Conservation (phyloP, 352 stramenopile genomes). For the Phytopythium delawarense region DNA sequence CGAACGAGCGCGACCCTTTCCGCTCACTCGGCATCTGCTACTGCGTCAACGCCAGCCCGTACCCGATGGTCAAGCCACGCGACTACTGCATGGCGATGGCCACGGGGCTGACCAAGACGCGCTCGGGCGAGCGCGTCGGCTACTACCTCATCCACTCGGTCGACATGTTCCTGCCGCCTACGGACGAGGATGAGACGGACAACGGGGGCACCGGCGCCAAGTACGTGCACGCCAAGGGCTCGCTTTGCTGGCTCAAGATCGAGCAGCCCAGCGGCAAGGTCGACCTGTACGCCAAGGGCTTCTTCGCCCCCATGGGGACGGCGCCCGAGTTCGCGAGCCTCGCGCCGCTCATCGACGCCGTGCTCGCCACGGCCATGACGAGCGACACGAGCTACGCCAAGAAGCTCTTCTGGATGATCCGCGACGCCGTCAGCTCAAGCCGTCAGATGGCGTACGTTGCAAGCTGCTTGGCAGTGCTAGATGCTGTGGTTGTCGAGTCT, state of each 20-base stretch:
- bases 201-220: background rate
- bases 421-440: constrained; percentile 14
- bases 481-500: background rate
- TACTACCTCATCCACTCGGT: constrained; percentile 53
- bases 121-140: constrained; percentile 41
- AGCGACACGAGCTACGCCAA: constrained; percentile 33
- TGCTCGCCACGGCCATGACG: constrained; percentile 33
- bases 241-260: constrained; percentile 35
- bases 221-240: constrained; percentile 36
- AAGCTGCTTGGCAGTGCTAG: background rate
- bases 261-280: constrained; percentile 31
- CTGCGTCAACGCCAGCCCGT: constrained; percentile 27
- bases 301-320: constrained; percentile 28
- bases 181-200: constrained; percentile 12
- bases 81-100: constrained; percentile 35
- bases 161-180: constrained; percentile 29
- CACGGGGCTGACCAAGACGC: constrained; percentile 35
- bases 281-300: constrained; percentile 38
- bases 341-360: constrained; percentile 25
- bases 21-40: constrained; percentile 43
- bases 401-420: constrained; percentile 50
- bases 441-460: constrained; percentile 2
- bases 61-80: constrained; percentile 31
- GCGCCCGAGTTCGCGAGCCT: constrained; percentile 24
- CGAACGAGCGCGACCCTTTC: constrained; percentile 43